Evolutionary conservation across 2,329 filamentous ascomycete genomes (phyloP).

Genomic region (Verticillium isaacii): DNA sequence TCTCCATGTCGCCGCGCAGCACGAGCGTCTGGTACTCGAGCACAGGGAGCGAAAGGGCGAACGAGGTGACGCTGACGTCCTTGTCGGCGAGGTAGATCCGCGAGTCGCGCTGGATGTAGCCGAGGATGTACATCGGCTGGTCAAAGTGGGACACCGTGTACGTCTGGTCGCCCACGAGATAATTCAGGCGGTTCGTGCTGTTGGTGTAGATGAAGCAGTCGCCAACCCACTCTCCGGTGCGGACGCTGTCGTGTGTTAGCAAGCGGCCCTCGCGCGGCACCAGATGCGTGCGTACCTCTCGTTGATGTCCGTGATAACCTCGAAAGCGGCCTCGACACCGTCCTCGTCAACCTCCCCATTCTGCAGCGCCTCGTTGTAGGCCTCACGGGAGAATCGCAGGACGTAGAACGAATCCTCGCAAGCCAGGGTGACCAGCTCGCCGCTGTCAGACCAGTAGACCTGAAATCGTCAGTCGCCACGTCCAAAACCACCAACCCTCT

Average conservation of each 20-base stretch:
- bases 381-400: conserved; percentile 83
- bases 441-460: conserved; percentile 97
- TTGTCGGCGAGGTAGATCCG: conserved; percentile 94
- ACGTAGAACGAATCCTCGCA: conserved; percentile 97
- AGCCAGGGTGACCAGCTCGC: conserved; percentile 85
- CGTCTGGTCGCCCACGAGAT: conserved; percentile 94
- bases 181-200: conserved; percentile 92
- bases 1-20: conserved; percentile 87
- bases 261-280: not conserved
- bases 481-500: not conserved
- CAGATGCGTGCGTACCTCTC: conserved; percentile 60
- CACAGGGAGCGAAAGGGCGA: conserved; percentile 83
- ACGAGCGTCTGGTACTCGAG: conserved; percentile 97
- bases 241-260: conserved; percentile 54
- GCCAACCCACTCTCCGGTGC: conserved; percentile 95
- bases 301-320: conserved; percentile 92
- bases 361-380: conserved; percentile 79
- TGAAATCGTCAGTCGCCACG: conserved; percentile 21
- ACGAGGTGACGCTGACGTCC: conserved; percentile 88
- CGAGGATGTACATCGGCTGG: conserved; percentile 88
- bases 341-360: conserved; percentile 80
- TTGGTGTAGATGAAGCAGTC: conserved; percentile 99
- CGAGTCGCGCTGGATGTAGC: conserved; percentile 94
- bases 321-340: conserved; percentile 92
- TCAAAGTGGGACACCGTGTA: conserved; percentile 98